Evolutionary conservation across 257 asterid species (phyloP), one percentile per base, ranked within the genome.

Genomic region (Gardenia jasminoides): DNA sequence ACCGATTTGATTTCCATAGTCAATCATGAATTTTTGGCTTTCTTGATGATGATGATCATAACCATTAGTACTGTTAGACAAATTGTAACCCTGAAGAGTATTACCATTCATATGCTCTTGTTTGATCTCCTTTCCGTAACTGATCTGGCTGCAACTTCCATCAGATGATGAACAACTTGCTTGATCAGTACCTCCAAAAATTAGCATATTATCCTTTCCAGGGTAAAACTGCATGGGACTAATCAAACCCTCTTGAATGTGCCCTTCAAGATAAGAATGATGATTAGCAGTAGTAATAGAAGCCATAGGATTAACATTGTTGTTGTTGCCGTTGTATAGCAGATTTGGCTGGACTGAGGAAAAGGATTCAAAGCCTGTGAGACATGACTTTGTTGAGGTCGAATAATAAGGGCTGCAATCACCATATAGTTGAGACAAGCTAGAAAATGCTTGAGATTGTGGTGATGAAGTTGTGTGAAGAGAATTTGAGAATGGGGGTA

Each of bases 111-210:
- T 80, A 54, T 83, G 87, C 62, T 92, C 96, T 81, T 82, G 91
- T 44, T 90, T 92, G 54, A 84, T 81, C 56, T 87, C 92, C 62
- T 88, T 86, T 17, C 92, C 92, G 44, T 84, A 80, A 75, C 85
- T 85, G 61, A 88, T 81, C 54, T 90, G 87, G 72, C 87, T 78
- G 67, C 89, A 83, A 47, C 93, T 89, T 39, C 89, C 91, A 79
- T 89, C 94, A 2, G 97, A 92, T 24, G 97, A 90, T 0, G 94
- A 89, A 74, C 96, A 87, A 72, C 91, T 89, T 31, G 87, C 81
- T 41, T 88, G 88, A 48, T 83, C 88, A 12, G 80, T 77, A 0
- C 91, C 90, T 33, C 96, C 93, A 30, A 90, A 90, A 31, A 85
- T 41, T 0, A 88, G 86, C 88, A 89, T 83, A 20, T 81, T 83